Evolutionary conservation across 2,329 filamentous ascomycete genomes (phyloP), one percentile per base, ranked within the genome.

Genomic region (Penicillium sp.): DNA sequence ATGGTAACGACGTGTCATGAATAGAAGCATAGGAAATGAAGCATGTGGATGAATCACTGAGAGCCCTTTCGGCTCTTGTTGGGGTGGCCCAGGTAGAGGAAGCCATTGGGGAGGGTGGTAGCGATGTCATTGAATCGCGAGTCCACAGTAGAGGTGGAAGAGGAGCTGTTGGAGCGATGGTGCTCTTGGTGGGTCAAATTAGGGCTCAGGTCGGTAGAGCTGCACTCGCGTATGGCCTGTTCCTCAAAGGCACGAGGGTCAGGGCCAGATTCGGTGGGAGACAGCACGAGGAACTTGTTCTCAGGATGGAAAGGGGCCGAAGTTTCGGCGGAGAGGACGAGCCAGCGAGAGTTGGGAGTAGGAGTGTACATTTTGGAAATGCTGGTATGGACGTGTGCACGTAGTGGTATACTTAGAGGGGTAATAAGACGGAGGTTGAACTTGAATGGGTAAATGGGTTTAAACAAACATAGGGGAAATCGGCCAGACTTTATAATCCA

Each of bases 201-300:
- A 9, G 27, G 27, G 9, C 27, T 28, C 27, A 8, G 27, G 27
- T 57, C 54, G 46, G 42, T 10, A 46, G 44, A 37, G 44, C 35
- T 28, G 45, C 44, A 52, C 32, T 56, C 55, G 38, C 44, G 27
- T 46, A 57, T 32, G 39, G 42, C 44, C 41, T 58, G 53, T 42
- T 60, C 54, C 43, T 56, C 60, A 44, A 53, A 52, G 35, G 24
- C 47, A 42, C 56, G 54, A 45, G 59, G 51, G 47, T 61, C 54
- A 24, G 65, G 64, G 43, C 60, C 62, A 32, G 54, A 64, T 52
- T 67, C 61, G 33, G 55, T 62, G 40, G 64, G 65, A 41, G 65
- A 64, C 53, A 67, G 50, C 37, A 60, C 57, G 8, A 62, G 58
- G 58, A 63, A 62, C 47, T 61, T 54, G 51, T 55, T 56, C 43